Base-by-base conservation (phyloP, 257 asterid genomes). In the Fraxinus quadrangulata region DNA sequence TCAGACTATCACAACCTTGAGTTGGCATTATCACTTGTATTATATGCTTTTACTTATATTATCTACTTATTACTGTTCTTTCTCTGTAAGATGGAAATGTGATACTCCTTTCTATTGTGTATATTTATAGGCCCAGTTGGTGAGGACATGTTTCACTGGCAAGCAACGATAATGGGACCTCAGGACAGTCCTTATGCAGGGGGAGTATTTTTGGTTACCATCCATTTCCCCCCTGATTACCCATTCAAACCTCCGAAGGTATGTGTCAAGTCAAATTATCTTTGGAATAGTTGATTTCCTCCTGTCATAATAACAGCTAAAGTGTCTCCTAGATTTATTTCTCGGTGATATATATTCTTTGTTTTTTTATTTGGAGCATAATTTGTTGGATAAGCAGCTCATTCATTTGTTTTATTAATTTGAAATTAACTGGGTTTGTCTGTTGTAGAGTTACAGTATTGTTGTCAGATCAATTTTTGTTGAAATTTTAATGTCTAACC, bases 221-320 rank as follows among this genome's bases (percentile, higher is more conserved):
- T 85, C 51, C 89, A 83, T 76, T 85, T 85, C 74, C 89, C 87
- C 31, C 89, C 89, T 51, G 89, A 85, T 79, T 85, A 85, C 76
- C 89, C 89, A 33, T 85, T 85, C 72, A 85, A 85, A 59, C 89
- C 89, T 71, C 89, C 89, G 0, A 85, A 85, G 89, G 89, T 85
- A 83, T 56, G 70, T 36, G 17, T 14, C 30, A 24, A 33, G 23
- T 74, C 13, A 75, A 47, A 59, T 10, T 33, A 24, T 78, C 51
- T 28, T 30, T 69, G 51, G 69, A 70, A 26, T 16, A 63, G 59
- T 65, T 66, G 59, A 19, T 14, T 59, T 65, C 1, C 5, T 33
- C 39, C 34, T 34, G 34, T 28, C 66, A n/a, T 51, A 47, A 47
- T 10, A 14, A 16, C 17, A 16, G n/a, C 45, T 39, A 10, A 14